Evolutionary conservation across 192 early-diverging fungal species (phyloP), one percentile per base, ranked within the genome.

Genomic region (Coemansia interrupta): DNA sequence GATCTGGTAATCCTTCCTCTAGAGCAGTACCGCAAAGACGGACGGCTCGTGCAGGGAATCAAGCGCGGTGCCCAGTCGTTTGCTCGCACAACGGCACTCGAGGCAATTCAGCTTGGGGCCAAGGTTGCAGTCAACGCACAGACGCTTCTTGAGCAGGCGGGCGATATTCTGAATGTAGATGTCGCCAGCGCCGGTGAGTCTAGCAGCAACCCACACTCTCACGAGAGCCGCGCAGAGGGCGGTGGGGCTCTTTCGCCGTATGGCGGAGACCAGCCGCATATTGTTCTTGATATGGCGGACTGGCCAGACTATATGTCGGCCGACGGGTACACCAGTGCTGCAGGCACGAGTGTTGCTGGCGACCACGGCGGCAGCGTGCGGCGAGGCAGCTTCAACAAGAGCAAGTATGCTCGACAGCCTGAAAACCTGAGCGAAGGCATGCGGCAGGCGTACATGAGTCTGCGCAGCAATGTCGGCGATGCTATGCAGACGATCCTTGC

Each of bases 21-120:
- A 60, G 89, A 95, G 66, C 93, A 97, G 69, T 99, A 95, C 63
- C 84, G 86, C 43, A 85, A 87, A 58, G 96, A 99, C 61, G 96
- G 96, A 20, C 80, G 89, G 11, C 82, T 96, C 20, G 83, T 99
- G 43, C 84, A 89, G 58, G 93, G 89, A 66, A 68, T 97, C 14
- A 91, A 93, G 69, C 85, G 84, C 29, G 94, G 94, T 9, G 90
- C 92, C 6, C 85, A 88, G 48, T 90, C 92, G 4, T 96, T 99
- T 83, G 89, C 90, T 1, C 83, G 85, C 41, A 86, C 93, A 0
- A 93, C 96, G 0, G 91, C 96, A 4, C 82, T 92, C 72, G 94
- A 95, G 63, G 91, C 93, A 1, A 85, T 99, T 55, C 86, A 91
- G 61, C 76, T 97, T 20, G 90, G 91, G 4, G 88, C 93, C 5